A percentile compares a stretch with the other conserved stretches of the same genome.
Conservation (phyloP, 2,329 filamentous ascomycete species). For the Epichloe scottii region DNA sequence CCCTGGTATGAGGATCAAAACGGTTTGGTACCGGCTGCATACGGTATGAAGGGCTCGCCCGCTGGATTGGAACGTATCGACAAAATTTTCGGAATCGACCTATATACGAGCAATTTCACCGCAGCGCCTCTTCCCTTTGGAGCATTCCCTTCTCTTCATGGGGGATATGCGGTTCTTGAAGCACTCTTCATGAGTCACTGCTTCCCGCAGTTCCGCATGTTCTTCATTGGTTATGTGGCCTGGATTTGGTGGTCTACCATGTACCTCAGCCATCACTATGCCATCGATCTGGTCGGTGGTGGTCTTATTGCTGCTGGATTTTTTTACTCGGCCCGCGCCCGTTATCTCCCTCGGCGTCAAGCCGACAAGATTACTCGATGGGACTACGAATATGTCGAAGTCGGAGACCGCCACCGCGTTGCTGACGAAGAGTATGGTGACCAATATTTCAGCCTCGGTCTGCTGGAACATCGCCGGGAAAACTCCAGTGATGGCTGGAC, state of each 20-base stretch:
- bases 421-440: conserved; percentile 35
- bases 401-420: conserved; percentile 47
- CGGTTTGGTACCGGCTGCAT: conserved; percentile 81
- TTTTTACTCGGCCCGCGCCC: conserved; percentile 71
- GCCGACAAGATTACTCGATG: conserved; percentile 77
- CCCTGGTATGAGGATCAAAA: conserved; percentile 96
- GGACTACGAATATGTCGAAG: conserved; percentile 91
- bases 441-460: conserved; percentile 33
- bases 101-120: conserved; percentile 88
- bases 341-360: conserved; percentile 73
- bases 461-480: conserved; percentile 29
- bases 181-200: conserved; percentile 87
- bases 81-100: conserved; percentile 75
- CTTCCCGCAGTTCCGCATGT: conserved; percentile 69
- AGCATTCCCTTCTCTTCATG: conserved; percentile 87
- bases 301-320: conserved; percentile 64
- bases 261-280: conserved; percentile 96
- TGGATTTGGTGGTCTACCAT: conserved; percentile 99
- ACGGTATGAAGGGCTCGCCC: conserved; percentile 79
- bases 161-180: conserved; percentile 77
- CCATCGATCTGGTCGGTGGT: conserved; percentile 80
- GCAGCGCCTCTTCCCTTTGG: conserved; percentile 87
- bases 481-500: conserved; percentile 80
- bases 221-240: conserved; percentile 73
- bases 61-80: conserved; percentile 84